phyloP scores from a whole-genome alignment of 345 rosid genomes.

The Pugionium dolabratum region DNA sequence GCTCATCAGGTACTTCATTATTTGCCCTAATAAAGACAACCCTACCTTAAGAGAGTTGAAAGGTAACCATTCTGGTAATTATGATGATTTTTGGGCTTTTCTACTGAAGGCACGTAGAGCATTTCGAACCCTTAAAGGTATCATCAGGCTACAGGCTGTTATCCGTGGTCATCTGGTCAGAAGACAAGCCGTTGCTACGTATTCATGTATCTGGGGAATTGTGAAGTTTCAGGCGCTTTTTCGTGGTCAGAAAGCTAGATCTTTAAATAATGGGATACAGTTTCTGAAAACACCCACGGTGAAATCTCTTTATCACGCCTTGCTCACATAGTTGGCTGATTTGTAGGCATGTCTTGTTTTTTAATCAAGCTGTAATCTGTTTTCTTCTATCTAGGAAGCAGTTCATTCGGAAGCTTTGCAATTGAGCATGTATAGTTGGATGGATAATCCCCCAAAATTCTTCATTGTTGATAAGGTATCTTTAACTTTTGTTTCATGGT shows the following conservation, averaged over 20 bases:
- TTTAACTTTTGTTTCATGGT: constrained; percentile 4
- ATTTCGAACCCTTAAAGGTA: constrained; percentile 62
- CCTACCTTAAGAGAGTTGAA: neutral
- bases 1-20: constrained; percentile 60
- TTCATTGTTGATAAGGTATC: constrained; percentile 56
- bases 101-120: constrained; percentile 63
- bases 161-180: constrained; percentile 83
- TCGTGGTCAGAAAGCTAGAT: constrained; percentile 64
- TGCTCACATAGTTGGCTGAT: neutral
- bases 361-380: constrained; percentile 14
- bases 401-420: constrained; percentile 39
- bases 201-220: constrained; percentile 59
- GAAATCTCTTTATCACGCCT: constrained; percentile 2
- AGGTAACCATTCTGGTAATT: constrained; percentile 12
- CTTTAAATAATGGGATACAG: constrained; percentile 42
- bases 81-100: constrained; percentile 12
- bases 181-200: constrained; percentile 82
- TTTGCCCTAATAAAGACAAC: neutral
- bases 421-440: constrained; percentile 25
- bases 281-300: constrained; percentile 40
- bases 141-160: constrained; percentile 75
- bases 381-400: constrained; percentile 45
- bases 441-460: constrained; percentile 45
- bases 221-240: constrained; percentile 68
- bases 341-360: neutral